Percentiles rank a stretch among this genome's conserved stretches.
phyloP scores from a whole-genome alignment of 257 asterid genomes.

The Solanum pennellii region DNA sequence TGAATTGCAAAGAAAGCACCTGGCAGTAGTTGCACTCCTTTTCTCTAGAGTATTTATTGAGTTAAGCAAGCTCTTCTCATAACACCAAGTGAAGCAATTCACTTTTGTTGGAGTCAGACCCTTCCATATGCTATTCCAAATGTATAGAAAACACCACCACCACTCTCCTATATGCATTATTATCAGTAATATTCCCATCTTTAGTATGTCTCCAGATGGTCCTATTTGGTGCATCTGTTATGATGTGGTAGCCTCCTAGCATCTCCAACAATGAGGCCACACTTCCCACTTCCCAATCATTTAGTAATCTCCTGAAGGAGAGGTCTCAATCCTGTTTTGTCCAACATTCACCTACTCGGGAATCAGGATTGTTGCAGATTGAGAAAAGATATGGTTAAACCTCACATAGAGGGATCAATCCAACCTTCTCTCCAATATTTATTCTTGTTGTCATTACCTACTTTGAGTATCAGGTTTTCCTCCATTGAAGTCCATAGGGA shows the following conservation, averaged over 20 bases:
- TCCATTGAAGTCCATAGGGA: background rate
- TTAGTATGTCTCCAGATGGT: background rate
- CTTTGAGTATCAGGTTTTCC: background rate
- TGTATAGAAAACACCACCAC: background rate
- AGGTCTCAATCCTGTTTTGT: background rate
- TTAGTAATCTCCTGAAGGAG: background rate
- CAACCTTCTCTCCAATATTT: background rate
- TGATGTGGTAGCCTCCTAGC: background rate
- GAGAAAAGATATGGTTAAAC: background rate
- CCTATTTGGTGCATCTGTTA: background rate
- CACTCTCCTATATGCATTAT: background rate
- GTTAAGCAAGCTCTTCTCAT: background rate
- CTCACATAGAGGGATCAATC: background rate
- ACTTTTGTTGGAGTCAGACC: background rate
- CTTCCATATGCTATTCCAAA: background rate
- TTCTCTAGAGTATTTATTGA: background rate
- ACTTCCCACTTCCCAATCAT: background rate
- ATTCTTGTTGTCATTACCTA: background rate
- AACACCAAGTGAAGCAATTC: background rate
- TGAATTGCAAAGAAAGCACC: background rate
- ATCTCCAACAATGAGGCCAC: background rate
- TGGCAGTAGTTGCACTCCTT: background rate
- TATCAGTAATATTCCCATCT: background rate
- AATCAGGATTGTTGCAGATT: background rate
- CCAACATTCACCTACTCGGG: background rate